These are phyloP conservation scores for Astrephomene gubernaculifera DNA, from an alignment of 139 green algal genomes.

Conservation along the genomic window DNA sequence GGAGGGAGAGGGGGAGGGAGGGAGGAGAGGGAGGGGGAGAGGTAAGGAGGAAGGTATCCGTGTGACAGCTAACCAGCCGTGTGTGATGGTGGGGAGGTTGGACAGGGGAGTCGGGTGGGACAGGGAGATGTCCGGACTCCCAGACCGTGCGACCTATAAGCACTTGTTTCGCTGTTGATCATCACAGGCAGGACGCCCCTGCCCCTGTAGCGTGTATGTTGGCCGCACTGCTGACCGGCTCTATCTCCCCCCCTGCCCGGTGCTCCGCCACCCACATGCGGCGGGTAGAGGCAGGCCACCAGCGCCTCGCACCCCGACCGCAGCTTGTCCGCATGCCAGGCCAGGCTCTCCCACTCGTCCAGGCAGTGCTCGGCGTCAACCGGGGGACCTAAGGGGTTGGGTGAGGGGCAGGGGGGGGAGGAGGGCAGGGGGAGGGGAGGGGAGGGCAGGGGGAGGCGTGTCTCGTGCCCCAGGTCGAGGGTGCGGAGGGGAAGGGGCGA, in stretches of 20 bases:
- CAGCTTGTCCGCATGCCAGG: slow-evolving; percentile 25
- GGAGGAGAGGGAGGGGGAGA: background rate
- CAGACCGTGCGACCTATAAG: too few species aligned
- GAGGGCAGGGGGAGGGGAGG: background rate
- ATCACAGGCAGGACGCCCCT: too few species aligned
- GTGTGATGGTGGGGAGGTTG: too few species aligned
- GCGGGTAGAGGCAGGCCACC: slow-evolving; percentile 30
- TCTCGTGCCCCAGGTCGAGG: background rate
- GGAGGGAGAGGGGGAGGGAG: background rate
- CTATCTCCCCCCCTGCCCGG: background rate
- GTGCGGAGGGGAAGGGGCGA: too few species aligned
- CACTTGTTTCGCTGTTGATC: too few species aligned
- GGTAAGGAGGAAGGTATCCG: background rate
- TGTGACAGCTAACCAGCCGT: background rate
- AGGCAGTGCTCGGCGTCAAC: background rate
- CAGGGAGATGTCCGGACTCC: too few species aligned
- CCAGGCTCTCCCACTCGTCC: slow-evolving; percentile 39
- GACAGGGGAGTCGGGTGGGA: too few species aligned
- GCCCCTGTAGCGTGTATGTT: too few species aligned
- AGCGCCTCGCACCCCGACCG: background rate
- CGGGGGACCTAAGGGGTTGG: background rate
- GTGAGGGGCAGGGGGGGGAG: background rate
- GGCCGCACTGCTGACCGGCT: too few species aligned
- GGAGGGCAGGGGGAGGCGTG: background rate
- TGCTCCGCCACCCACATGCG: background rate